phyloP scores from a whole-genome alignment of 2,329 filamentous ascomycete species.

The Cladosporium oxysporum region DNA sequence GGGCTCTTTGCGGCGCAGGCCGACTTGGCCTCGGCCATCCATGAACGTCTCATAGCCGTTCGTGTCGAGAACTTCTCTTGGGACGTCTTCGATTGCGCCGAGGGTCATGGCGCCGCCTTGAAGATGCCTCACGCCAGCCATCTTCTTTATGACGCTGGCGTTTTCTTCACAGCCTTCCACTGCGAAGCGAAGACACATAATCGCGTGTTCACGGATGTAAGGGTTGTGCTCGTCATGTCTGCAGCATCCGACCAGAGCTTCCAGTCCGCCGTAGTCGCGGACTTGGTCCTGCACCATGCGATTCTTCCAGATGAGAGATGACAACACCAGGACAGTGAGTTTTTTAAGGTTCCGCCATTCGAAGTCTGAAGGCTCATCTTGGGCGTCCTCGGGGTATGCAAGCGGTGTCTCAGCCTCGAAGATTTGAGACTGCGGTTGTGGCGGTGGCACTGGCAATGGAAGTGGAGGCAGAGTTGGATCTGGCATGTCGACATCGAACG shows the following conservation, averaged over 20 bases:
- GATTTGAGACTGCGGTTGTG: conserved; percentile 24
- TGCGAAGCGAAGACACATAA: conserved; percentile 79
- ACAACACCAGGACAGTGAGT: conserved; percentile 86
- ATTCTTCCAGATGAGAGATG: conserved; percentile 84
- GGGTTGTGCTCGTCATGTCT: conserved; percentile 91
- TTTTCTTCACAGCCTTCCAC: conserved; percentile 70
- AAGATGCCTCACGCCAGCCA: conserved; percentile 40
- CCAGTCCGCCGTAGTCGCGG: conserved; percentile 79
- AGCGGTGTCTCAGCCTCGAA: conserved; percentile 47
- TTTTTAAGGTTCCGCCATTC: conserved; percentile 87
- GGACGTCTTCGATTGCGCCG: conserved; percentile 36
- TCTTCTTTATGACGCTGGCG: conserved; percentile 68
- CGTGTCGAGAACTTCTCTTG: conserved; percentile 51
- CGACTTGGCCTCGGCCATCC: conserved; percentile 52
- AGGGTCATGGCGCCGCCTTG: conserved; percentile 17
- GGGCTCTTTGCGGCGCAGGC: conserved; percentile 45
- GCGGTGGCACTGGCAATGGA: conserved; percentile 20
- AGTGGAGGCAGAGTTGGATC: conserved; percentile 40
- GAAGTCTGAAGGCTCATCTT: conserved; percentile 66
- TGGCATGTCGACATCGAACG: conserved; percentile 55
- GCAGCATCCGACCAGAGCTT: conserved; percentile 85
- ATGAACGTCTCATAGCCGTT: conserved; percentile 54
- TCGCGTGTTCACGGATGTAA: conserved; percentile 88
- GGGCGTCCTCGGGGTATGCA: conserved; percentile 48
- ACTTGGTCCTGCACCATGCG: conserved; percentile 85